Evolutionary conservation across 164 flowering plant species (phyloP).

Genomic region (Aristolochia contorta): DNA sequence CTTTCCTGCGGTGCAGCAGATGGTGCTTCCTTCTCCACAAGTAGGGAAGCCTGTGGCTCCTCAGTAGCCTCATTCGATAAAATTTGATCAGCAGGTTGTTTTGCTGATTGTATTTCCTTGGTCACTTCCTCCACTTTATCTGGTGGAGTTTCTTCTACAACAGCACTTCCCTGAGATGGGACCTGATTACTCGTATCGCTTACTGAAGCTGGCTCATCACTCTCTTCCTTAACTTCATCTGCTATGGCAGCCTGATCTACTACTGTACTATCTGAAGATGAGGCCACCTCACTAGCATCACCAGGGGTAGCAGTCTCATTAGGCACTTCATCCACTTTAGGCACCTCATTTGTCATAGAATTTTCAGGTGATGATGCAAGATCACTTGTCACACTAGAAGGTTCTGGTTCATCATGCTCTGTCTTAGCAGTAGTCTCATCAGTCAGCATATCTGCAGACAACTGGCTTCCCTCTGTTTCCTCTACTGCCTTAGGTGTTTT

Average conservation of each 20-base stretch:
- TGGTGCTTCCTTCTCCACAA: conserved; percentile 11
- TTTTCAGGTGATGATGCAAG: too few relatives aligned
- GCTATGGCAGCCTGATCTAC: conserved; percentile 7
- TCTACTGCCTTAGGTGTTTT: conserved; percentile 11
- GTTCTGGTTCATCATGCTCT: too few relatives aligned
- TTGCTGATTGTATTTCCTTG: conserved; percentile 12
- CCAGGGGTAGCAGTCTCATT: not conserved
- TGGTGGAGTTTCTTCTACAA: conserved; percentile 16
- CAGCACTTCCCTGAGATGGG: conserved; percentile 12
- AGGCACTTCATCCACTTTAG: too few relatives aligned
- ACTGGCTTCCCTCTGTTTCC: conserved; percentile 8
- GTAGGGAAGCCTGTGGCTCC: conserved; percentile 12
- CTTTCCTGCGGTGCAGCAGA: conserved; percentile 17
- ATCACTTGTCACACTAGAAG: too few relatives aligned
- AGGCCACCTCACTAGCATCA: not conserved
- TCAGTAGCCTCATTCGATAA: conserved; percentile 10
- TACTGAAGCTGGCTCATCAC: not conserved
- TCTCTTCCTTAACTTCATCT: conserved; percentile 6
- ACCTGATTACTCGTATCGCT: conserved; percentile 4
- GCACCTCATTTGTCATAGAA: too few relatives aligned
- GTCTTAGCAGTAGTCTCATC: conserved; percentile 5
- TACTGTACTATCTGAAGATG: not conserved
- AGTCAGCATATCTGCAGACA: not conserved
- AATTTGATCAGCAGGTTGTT: conserved; percentile 15
- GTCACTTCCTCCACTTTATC: conserved; percentile 13